Evolutionary conservation across 2,329 filamentous ascomycete species (phyloP), one percentile per base, ranked within the genome.

Genomic region (Achaetomium macrosporum): DNA sequence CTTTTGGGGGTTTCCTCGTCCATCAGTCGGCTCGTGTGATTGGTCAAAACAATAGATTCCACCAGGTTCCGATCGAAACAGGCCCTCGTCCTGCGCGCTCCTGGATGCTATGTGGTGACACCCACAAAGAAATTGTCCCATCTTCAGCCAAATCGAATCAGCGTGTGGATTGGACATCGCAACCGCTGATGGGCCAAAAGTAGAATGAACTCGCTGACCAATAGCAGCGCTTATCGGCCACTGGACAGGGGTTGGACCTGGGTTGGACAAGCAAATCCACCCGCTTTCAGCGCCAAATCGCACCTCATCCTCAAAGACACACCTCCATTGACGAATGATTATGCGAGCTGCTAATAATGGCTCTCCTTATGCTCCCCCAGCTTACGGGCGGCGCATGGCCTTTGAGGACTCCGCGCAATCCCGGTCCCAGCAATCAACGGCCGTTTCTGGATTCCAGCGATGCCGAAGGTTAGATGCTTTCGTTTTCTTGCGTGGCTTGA

Each of bases 141-240:
- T 43, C 3, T 15, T 10, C 15, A 3, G 11, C n/a, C 19, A 41
- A 19, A 17, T 45, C 56, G 53, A 58, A 58, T 58, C 56, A 58
- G 50, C 47, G 48, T 19, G n/a, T 33, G 42, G 37, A 42, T 37
- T 5, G 15, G 30, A 13, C 15, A 13, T 37, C 30, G 12, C 20
- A 49, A 35, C n/a, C 47, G 50, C 50, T 58, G 56, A 58, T 55
- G 51, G 51, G 56, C 29, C 37, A 31, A 20, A 30, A n/a, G 31
- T 12, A 25, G 43, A 51, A 54, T 44, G 36, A 46, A 15, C 10
- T 17, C 36, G 15, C 15, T n/a, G 42, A 19, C 56, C 53, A 58
- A 58, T 54, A 17, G 36, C 12, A 50, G 33, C n/a, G 19, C 50
- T 3, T 5, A 58, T 41, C 50, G 44, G 15, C 36, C 50, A 11